Evolutionary conservation across 805 yeast species (phyloP), one percentile per base, ranked within the genome.

Genomic region (Metschnikowia similis): DNA sequence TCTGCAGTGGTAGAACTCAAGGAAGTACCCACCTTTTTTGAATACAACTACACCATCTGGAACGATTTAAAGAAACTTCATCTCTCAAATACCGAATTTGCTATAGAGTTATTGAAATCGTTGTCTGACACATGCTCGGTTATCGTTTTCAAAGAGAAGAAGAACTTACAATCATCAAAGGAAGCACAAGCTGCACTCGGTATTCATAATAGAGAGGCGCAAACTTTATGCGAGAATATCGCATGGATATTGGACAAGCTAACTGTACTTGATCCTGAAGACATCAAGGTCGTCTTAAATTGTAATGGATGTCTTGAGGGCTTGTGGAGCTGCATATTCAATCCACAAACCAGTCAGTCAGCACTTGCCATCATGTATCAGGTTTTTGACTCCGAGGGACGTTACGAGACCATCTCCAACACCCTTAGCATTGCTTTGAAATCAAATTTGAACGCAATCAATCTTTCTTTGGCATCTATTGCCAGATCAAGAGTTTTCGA

Each of bases 351-450:
- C 3, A 85, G 83, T 51, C 89, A 88, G 60, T 76, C 84, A 1
- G 85, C 91, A 1, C 76, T 87, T 6, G 85, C 85, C 53, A 74
- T 89, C 17, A 63, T 90, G 3, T 85, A 86, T 58, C 92, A 87
- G 56, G 81, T 87, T 0, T 86, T 81, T 64, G 95, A 89, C 63
- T 83, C 81, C 48, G 71, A 67, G 34, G 96, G 91, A 14, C 77
- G 97, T 59, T 67, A 81, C 34, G 96, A 87, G 64, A 89, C 90
- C 34, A 73, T 88, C n/a, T 79, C 74, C 42, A 76, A 75, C 4
- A 61, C 84, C 35, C 66, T 90, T 27, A 64, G 66, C 8, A 60
- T 67, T 8, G 72, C 79, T 48, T 61, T 84, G 11, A 59, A 66
- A 2, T 61, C 68, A 7, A 76, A 83, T 8, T 57, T 89, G 5